Evolutionary conservation across 495 filamentous ascomycete genomes (phyloP).

Genomic region (Penicillium cataractarum): DNA sequence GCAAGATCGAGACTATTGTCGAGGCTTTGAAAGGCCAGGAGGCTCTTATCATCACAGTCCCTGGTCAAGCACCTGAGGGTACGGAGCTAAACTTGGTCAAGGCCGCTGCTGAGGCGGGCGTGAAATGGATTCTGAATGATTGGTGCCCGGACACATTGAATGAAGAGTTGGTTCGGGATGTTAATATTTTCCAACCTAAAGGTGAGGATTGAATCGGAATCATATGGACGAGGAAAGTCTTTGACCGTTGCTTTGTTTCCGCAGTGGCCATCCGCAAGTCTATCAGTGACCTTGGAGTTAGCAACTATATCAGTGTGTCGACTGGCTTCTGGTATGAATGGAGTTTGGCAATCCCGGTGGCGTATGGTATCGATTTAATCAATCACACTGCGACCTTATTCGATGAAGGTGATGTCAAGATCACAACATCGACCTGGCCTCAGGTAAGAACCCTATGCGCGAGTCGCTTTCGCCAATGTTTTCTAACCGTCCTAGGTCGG

Average conservation of each 20-base stretch:
- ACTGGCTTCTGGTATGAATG: constrained; percentile 60
- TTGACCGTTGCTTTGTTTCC: not conserved
- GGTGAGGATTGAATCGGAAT: not conserved
- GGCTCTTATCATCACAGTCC: constrained; percentile 63
- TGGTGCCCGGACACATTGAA: constrained; percentile 50
- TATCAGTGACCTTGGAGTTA: constrained; percentile 49
- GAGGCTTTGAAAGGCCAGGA: constrained; percentile 55
- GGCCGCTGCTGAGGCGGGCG: constrained; percentile 63
- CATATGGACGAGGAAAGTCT: too few species aligned
- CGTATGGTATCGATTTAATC: constrained; percentile 51
- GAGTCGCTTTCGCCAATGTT: too few species aligned
- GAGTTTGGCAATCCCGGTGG: constrained; percentile 35
- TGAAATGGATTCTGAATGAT: constrained; percentile 63
- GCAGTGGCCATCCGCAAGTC: constrained; percentile 14
- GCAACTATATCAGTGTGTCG: constrained; percentile 53
- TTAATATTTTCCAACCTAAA: constrained; percentile 23
- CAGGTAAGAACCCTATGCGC: constrained; percentile 25
- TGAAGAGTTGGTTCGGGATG: constrained; percentile 39
- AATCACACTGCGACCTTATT: constrained; percentile 44
- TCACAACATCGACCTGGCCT: constrained; percentile 44
- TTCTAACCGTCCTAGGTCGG: constrained; percentile 29
- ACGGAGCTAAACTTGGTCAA: constrained; percentile 53
- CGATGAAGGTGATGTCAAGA: constrained; percentile 50
- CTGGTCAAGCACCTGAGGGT: constrained; percentile 39
- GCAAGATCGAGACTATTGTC: constrained; percentile 45